Percentiles rank a stretch among this genome's conserved stretches.
These are phyloP conservation scores for Leptodontidium sp. DNA, from an alignment of 2,329 filamentous ascomycete species.

Conservation along the genomic window DNA sequence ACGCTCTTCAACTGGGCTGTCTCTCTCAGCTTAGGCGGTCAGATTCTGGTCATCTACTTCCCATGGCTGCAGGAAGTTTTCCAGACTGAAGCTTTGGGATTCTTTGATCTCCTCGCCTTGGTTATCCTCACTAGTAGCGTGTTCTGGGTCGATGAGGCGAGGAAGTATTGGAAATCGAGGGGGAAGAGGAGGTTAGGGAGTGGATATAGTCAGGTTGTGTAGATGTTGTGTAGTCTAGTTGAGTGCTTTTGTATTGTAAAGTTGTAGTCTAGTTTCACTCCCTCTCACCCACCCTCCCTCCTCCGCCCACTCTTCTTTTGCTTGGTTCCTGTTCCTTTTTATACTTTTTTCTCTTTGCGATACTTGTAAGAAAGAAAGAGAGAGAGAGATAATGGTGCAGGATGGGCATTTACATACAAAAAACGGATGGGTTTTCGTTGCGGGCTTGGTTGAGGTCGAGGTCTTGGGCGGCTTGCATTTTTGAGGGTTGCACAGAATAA, in stretches of 20 bases:
- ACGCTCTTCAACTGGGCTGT: constrained; percentile 98
- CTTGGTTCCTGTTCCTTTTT: not conserved
- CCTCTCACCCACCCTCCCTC: not conserved
- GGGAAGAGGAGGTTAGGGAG: constrained; percentile 63
- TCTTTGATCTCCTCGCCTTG: constrained; percentile 78
- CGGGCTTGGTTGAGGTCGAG: no score
- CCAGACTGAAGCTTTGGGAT: constrained; percentile 85
- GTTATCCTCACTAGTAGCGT: constrained; percentile 83
- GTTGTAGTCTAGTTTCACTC: not conserved
- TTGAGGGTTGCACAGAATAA: no score
- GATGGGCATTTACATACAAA: not conserved
- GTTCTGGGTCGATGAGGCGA: constrained; percentile 91
- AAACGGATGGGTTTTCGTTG: not conserved
- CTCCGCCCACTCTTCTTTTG: not conserved
- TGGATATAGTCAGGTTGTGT: constrained; percentile 73
- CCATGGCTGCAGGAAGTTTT: constrained; percentile 94
- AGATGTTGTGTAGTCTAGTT: not conserved
- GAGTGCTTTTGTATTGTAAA: not conserved
- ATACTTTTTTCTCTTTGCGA: not conserved
- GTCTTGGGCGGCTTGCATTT: not conserved
- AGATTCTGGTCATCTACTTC: constrained; percentile 92
- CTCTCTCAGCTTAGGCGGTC: constrained; percentile 81
- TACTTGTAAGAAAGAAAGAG: not conserved
- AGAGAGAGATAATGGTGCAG: not conserved
- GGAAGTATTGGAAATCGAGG: constrained; percentile 77